These are phyloP conservation scores for Solioccasus polychromus DNA, from an alignment of 768 basidiomycete species.

Conservation along the genomic window DNA sequence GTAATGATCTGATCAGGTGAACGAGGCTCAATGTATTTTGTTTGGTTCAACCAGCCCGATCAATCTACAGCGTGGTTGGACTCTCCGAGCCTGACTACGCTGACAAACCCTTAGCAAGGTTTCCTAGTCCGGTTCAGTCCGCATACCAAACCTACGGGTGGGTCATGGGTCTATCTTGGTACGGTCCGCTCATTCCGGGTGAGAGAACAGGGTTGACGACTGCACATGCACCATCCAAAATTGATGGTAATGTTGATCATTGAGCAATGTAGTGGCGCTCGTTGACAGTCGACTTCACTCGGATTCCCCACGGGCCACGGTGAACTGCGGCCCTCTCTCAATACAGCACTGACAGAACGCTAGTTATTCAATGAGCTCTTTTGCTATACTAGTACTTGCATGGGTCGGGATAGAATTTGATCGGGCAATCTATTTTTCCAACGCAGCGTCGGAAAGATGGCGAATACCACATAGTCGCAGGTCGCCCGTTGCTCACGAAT, in stretches of 20 bases:
- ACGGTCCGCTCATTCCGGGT: slow-evolving; percentile 9
- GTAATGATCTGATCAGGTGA: slow-evolving; percentile 1
- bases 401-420: background rate
- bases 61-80: background rate
- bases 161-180: background rate
- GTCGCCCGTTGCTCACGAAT: background rate
- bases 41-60: background rate
- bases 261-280: too few relatives aligned
- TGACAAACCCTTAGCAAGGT: too few relatives aligned
- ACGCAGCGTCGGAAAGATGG: slow-evolving; percentile 3
- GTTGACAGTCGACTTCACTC: background rate
- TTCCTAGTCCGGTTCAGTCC: background rate
- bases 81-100: background rate
- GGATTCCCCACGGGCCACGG: too few relatives aligned
- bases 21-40: background rate
- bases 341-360: background rate
- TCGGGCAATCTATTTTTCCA: slow-evolving; percentile 2
- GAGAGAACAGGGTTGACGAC: background rate
- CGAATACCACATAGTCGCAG: background rate
- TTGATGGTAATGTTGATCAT: background rate
- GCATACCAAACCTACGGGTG: background rate
- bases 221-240: background rate
- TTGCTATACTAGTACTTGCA: slow-evolving; percentile 1
- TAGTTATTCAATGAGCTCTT: background rate
- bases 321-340: background rate